Percentiles rank a stretch among this genome's conserved stretches.
phyloP scores from a whole-genome alignment of 1,284 basidiomycete species.

The Trichosporon coremiiforme region DNA sequence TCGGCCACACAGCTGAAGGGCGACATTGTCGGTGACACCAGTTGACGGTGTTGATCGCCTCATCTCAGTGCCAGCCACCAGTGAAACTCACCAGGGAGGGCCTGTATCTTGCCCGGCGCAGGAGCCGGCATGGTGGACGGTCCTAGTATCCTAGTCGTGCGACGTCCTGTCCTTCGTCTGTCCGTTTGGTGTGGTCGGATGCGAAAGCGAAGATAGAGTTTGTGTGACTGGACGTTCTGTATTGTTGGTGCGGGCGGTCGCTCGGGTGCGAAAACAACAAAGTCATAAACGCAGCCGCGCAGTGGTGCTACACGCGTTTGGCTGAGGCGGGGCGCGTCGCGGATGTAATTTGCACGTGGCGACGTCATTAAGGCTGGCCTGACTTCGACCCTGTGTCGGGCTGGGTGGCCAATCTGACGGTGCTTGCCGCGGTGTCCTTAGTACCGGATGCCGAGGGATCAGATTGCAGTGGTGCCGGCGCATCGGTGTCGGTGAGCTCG shows the following conservation, averaged over 20 bases:
- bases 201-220: background rate
- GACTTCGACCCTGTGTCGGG: too few relatives aligned
- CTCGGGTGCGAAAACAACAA: conserved; percentile 17
- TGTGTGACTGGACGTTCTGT: background rate
- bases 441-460: background rate
- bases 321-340: background rate
- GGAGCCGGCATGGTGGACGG: conserved; percentile 41
- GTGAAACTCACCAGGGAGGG: conserved; percentile 40
- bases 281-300: conserved; percentile 14
- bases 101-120: conserved; percentile 49
- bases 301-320: background rate
- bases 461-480: background rate
- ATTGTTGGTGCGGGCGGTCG: background rate
- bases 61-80: conserved; percentile 4
- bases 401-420: background rate
- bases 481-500: background rate
- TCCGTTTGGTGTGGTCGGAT: background rate
- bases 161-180: background rate
- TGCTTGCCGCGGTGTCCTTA: background rate
- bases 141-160: background rate
- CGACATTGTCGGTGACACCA: background rate
- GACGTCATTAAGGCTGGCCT: background rate
- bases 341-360: conserved; percentile 12
- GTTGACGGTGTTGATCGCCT: background rate
- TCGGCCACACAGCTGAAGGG: too few relatives aligned